phyloP scores from a whole-genome alignment of 352 stramenopile species.

The Pythium dissotocum region DNA sequence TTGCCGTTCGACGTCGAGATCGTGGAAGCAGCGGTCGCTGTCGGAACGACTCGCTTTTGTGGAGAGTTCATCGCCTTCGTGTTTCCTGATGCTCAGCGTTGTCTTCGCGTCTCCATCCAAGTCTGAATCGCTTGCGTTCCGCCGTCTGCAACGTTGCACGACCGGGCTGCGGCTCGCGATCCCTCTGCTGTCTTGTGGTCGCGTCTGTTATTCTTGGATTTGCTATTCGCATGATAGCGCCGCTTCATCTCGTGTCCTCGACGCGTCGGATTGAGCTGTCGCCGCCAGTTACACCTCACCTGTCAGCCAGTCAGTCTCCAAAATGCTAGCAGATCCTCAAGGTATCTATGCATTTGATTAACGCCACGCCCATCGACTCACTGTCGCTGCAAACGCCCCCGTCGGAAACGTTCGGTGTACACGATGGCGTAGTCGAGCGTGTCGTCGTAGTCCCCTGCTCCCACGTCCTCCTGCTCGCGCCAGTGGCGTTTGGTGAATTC shows the following conservation, averaged over 20 bases:
- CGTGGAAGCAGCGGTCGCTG: background rate
- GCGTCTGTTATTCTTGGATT: constrained; percentile 18
- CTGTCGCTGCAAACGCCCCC: constrained; percentile 6
- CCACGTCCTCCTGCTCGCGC: background rate
- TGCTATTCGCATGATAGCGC: background rate
- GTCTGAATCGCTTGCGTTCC: background rate
- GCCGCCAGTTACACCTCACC: constrained; percentile 10
- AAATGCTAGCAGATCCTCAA: background rate
- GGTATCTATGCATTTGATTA: constrained; percentile 6
- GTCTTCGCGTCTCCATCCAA: background rate
- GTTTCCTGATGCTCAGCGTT: background rate
- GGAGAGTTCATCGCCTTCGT: constrained; percentile 10
- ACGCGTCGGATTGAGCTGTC: background rate
- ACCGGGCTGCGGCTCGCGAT: background rate
- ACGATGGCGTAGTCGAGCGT: constrained; percentile 8
- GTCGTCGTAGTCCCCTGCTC: constrained; percentile 14
- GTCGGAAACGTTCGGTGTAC: constrained; percentile 10
- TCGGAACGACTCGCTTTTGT: constrained; percentile 2
- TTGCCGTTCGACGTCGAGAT: background rate
- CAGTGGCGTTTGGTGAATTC: constrained; percentile 11
- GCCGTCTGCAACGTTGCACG: background rate
- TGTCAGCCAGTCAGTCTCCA: constrained; percentile 2
- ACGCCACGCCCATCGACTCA: constrained; percentile 1
- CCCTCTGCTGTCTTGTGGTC: background rate
- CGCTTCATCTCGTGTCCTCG: background rate